Percentiles rank a stretch among this genome's conserved stretches.
phyloP scores from a whole-genome alignment of 2,329 filamentous ascomycete genomes.

The Talaromyces marneffei region DNA sequence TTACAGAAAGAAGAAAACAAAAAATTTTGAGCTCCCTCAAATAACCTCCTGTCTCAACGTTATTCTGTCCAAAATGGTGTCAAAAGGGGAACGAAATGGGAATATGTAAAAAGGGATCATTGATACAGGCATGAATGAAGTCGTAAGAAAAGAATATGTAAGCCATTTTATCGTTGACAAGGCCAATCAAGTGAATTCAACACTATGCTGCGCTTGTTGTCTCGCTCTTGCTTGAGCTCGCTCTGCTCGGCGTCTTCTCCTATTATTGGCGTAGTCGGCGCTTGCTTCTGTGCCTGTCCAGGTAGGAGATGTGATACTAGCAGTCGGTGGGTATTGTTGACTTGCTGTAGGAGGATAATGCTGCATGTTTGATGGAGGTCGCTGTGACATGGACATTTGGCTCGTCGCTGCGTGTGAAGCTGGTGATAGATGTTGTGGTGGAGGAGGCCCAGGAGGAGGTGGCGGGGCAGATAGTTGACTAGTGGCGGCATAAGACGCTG shows the following conservation, averaged over 20 bases:
- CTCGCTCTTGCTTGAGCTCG: conserved; percentile 43
- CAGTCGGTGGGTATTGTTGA: conserved; percentile 27
- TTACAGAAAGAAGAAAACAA: background rate
- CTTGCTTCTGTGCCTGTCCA: conserved; percentile 46
- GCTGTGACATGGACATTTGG: conserved; percentile 22
- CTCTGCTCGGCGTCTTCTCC: conserved; percentile 49
- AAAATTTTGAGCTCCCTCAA: conserved; percentile 4
- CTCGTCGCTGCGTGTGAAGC: conserved; percentile 13
- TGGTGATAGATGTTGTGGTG: conserved; percentile 10
- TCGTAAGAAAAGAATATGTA: background rate
- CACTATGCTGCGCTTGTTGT: conserved; percentile 37
- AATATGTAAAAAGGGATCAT: background rate
- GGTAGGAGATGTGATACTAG: conserved; percentile 39
- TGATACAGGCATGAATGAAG: background rate
- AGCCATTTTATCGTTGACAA: background rate
- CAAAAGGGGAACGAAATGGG: background rate
- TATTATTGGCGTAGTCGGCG: conserved; percentile 49
- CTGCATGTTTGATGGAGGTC: conserved; percentile 34
- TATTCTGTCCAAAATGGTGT: background rate
- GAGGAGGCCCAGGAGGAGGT: conserved; percentile 13
- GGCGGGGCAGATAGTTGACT: conserved; percentile 10
- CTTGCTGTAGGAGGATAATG: conserved; percentile 15
- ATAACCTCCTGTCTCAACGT: background rate
- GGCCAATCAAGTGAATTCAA: conserved; percentile 45
- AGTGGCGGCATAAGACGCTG: conserved; percentile 19